Evolutionary conservation across 305 asterid genomes (phyloP).

Genomic region (Solanum hybrid): DNA sequence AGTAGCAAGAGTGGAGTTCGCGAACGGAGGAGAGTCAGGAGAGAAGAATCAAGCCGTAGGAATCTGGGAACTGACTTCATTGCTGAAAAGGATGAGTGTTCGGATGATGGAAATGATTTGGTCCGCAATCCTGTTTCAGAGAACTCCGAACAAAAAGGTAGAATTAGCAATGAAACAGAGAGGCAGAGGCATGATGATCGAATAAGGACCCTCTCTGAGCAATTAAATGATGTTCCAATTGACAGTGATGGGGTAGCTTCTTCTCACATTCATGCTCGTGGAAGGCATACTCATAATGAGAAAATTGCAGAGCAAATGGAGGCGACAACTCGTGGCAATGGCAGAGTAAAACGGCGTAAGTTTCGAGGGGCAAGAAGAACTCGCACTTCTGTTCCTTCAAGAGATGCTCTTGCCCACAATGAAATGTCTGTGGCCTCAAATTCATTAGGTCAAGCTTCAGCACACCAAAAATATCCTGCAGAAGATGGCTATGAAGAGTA

Average conservation of each 20-base stretch:
- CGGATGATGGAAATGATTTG: slow-evolving; percentile 18
- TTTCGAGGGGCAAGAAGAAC: slow-evolving; percentile 65
- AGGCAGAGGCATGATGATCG: slow-evolving; percentile 31
- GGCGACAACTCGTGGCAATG: slow-evolving; percentile 24
- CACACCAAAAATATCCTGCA: slow-evolving; percentile 23
- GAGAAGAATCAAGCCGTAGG: slow-evolving; percentile 37
- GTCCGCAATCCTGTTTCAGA: slow-evolving; percentile 29
- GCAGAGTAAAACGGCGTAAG: slow-evolving; percentile 59
- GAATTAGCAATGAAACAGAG: slow-evolving; percentile 21
- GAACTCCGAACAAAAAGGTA: slow-evolving; percentile 36
- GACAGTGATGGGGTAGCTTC: slow-evolving; percentile 67
- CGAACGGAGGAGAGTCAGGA: slow-evolving; percentile 34
- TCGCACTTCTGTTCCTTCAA: slow-evolving; percentile 37
- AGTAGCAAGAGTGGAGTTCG: slow-evolving; percentile 34
- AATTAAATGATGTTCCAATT: slow-evolving; percentile 34
- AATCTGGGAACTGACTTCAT: slow-evolving; percentile 23
- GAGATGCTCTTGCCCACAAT: slow-evolving; percentile 44
- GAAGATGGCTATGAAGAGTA: slow-evolving; percentile 35
- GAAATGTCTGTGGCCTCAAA: slow-evolving; percentile 93
- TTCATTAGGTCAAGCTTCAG: slow-evolving; percentile 46
- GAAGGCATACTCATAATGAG: slow-evolving; percentile 24
- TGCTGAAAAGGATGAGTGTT: slow-evolving; percentile 18
- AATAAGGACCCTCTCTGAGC: slow-evolving; percentile 50
- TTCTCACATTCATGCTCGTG: slow-evolving; percentile 36
- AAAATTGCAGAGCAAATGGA: slow-evolving; percentile 33